Conservation (phyloP, 1,139 yeast genomes). For the Debaryomyces singareniensis region DNA sequence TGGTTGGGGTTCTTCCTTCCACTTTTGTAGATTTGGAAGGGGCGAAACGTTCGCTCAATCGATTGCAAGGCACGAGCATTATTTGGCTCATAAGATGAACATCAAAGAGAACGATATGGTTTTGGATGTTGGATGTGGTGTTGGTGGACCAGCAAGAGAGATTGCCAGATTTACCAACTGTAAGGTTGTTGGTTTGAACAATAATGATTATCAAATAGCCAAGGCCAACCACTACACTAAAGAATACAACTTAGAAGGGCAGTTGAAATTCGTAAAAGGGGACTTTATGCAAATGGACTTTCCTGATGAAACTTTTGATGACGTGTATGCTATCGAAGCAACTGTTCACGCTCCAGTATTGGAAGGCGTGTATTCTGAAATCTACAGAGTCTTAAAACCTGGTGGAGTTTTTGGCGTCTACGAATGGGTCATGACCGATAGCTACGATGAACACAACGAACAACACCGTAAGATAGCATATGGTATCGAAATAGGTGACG, state of each 20-base stretch:
- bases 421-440: constrained; percentile 98
- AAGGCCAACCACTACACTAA: constrained; percentile 83
- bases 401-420: constrained; percentile 97
- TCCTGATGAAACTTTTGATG: constrained; percentile 83
- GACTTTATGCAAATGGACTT: constrained; percentile 99
- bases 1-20: constrained; percentile 99
- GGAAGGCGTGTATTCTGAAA: constrained; percentile 94
- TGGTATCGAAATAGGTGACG: constrained; percentile 97
- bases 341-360: constrained; percentile 96
- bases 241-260: constrained; percentile 57
- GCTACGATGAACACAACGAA: constrained; percentile 77
- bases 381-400: constrained; percentile 92
- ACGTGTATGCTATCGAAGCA: constrained; percentile 97
- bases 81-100: constrained; percentile 81
- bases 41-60: constrained; percentile 96
- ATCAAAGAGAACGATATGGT: constrained; percentile 77
- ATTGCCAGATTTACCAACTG: constrained; percentile 88
- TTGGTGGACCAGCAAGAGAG: constrained; percentile 98
- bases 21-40: constrained; percentile 85
- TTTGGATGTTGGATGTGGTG: constrained; percentile 98
- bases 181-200: constrained; percentile 83
- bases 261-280: constrained; percentile 86
- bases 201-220: constrained; percentile 94
- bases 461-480: constrained; percentile 94
- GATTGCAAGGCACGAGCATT: constrained; percentile 96